Base-by-base conservation (phyloP, 108 stramenopile species). In the Stephanodiscus minutulus region DNA sequence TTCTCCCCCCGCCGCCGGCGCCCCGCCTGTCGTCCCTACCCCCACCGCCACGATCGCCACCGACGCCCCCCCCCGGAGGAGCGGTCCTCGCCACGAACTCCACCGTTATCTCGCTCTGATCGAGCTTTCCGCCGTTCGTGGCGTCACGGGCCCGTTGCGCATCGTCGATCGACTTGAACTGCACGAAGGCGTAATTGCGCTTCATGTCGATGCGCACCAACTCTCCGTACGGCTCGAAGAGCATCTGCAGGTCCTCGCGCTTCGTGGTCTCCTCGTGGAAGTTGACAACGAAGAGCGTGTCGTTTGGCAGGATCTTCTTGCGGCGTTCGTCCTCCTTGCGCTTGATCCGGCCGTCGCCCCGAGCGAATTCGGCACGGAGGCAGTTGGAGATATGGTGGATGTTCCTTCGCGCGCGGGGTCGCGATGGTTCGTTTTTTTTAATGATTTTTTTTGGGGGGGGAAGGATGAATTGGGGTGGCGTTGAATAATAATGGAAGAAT, bases 311-410 rank as follows among this genome's bases (percentile, higher is more conserved):
- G 74, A 94, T 94, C 70, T 91, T 88, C 78, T 87, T 85, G 66
- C 93, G 89, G 39, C 93, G 93, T 68, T 92, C 91, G 41, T 96
- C 95, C 86, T 96, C 92, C 79, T 92, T 91, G 73, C 88, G 87
- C 73, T 96, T 93, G 85, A 87, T 76, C 21, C 90, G 87, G 31
- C 95, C 95, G 70, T 95, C 91, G 21, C 95, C 95, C 20, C 91
- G 83, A 24, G 95, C 95, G 66, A 93, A 91, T 64, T 96, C 95
- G 59, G 83, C 87, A 15, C 92, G 91, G 47, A 96, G 82, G 35
- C 86, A 72, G 18, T 80, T 81, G 54, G 92, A 91, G 36, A 95
- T 88, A 10, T 85, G 69, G 44, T 66, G 65, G 43, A 92, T 77
- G 61, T 82, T 70, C 88, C 91, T 95, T 74, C 64, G 58, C 39